Evolutionary conservation across 2,329 filamentous ascomycete genomes (phyloP).

Genomic region (Fonsecaea erecta): DNA sequence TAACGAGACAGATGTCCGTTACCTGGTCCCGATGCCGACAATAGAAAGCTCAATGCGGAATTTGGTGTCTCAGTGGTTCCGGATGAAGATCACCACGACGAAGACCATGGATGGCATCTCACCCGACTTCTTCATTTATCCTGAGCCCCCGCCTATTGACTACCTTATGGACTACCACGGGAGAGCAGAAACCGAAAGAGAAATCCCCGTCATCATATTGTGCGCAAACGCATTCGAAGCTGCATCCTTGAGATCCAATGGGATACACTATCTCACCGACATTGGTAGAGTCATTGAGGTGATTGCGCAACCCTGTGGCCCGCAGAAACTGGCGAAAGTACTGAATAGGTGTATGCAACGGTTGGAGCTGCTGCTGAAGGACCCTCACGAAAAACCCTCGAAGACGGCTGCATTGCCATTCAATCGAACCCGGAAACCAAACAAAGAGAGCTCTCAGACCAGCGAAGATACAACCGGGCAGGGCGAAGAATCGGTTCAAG

Average conservation of each 20-base stretch:
- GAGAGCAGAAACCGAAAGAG: constrained; percentile 37
- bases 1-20: neutral
- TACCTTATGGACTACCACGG: constrained; percentile 45
- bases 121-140: constrained; percentile 35
- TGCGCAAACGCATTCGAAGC: constrained; percentile 47
- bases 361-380: constrained; percentile 22
- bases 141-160: constrained; percentile 41
- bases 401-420: constrained; percentile 21
- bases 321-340: constrained; percentile 48
- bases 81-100: constrained; percentile 27
- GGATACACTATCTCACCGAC: constrained; percentile 31
- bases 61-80: constrained; percentile 31
- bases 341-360: constrained; percentile 38
- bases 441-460: neutral
- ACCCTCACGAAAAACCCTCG: constrained; percentile 1
- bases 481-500: neutral
- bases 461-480: neutral
- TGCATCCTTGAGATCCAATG: constrained; percentile 40
- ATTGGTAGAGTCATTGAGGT: constrained; percentile 45
- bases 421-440: neutral
- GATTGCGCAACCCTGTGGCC: constrained; percentile 47
- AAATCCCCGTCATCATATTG: constrained; percentile 45
- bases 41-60: constrained; percentile 30
- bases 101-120: constrained; percentile 26
- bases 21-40: constrained; percentile 26